Percentiles rank a stretch among this genome's conserved stretches.
phyloP scores from a whole-genome alignment of 129 eudicot species.

The Centella asiatica region DNA sequence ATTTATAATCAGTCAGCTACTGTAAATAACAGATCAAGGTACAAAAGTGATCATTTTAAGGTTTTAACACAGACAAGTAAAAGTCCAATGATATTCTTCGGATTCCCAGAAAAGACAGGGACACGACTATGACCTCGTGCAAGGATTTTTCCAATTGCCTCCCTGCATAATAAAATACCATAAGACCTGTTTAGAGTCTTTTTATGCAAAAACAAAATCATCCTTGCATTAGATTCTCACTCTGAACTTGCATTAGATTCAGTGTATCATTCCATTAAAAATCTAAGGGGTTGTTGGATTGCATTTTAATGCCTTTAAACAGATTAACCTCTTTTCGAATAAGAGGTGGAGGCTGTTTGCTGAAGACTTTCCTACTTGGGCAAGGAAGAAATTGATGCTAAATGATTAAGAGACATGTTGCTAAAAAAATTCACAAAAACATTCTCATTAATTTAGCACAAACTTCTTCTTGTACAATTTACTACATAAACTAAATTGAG shows the following conservation, averaged over 20 bases:
- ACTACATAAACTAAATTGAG: too few relatives aligned
- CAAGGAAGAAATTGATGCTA: too few relatives aligned
- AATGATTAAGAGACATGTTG: too few relatives aligned
- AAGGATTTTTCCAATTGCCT: conserved; percentile 90
- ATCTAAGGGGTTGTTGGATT: too few relatives aligned
- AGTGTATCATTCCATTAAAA: too few relatives aligned
- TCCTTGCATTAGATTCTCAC: not conserved
- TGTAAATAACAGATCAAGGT: not conserved
- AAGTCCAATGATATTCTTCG: conserved; percentile 81
- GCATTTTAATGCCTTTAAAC: too few relatives aligned
- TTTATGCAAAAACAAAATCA: not conserved
- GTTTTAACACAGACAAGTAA: conserved; percentile 52
- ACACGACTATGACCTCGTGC: conserved; percentile 98
- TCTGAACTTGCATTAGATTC: not conserved
- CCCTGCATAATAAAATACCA: conserved; percentile 49
- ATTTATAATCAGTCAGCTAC: conserved; percentile 9
- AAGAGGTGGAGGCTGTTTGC: too few relatives aligned
- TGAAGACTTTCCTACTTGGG: too few relatives aligned
- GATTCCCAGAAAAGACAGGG: conserved; percentile 86
- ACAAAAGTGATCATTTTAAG: not conserved
- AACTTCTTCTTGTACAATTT: too few relatives aligned
- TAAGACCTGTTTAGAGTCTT: not conserved
- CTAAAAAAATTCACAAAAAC: too few relatives aligned
- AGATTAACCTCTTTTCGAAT: too few relatives aligned
- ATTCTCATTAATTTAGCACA: too few relatives aligned